A percentile compares a stretch with the other conserved stretches of the same genome.
These are phyloP conservation scores for Cardamine resedifolia DNA, from an alignment of 345 rosid genomes.

Conservation along the genomic window DNA sequence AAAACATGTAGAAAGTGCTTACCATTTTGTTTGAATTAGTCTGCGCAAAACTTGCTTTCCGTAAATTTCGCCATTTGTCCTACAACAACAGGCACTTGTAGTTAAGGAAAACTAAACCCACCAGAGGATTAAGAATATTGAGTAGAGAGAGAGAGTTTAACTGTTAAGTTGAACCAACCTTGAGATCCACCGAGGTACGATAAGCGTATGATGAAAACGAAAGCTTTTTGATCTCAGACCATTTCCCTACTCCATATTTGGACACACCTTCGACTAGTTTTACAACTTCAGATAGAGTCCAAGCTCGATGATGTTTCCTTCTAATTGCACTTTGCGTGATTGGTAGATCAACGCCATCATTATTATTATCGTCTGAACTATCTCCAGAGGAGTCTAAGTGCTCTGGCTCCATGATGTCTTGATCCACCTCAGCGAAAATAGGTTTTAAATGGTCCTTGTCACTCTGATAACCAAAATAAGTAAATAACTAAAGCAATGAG, in stretches of 20 bases:
- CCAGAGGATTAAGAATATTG: background rate
- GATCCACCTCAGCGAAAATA: slow-evolving; percentile 37
- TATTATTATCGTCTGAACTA: slow-evolving; percentile 46
- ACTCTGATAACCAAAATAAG: slow-evolving; percentile 38
- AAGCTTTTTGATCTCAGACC: slow-evolving; percentile 89
- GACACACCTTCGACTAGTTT: slow-evolving; percentile 89
- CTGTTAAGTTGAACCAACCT: slow-evolving; percentile 48
- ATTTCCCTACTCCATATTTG: slow-evolving; percentile 84
- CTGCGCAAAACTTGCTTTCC: slow-evolving; percentile 75
- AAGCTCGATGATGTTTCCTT: slow-evolving; percentile 93
- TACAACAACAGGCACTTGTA: slow-evolving; percentile 28
- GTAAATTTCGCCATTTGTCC: slow-evolving; percentile 98
- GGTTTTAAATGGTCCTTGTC: slow-evolving; percentile 31
- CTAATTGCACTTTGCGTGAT: slow-evolving; percentile 58
- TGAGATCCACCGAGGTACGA: slow-evolving; percentile 92
- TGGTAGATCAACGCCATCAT: slow-evolving; percentile 39
- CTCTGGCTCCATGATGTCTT: slow-evolving; percentile 41
- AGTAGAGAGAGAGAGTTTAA: background rate
- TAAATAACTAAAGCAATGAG: slow-evolving; percentile 13
- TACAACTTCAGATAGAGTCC: slow-evolving; percentile 87
- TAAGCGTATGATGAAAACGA: slow-evolving; percentile 69
- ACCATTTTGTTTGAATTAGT: slow-evolving; percentile 66
- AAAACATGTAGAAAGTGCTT: slow-evolving; percentile 13
- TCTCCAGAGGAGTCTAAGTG: slow-evolving; percentile 48
- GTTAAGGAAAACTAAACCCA: background rate